Percentiles rank a stretch among this genome's conserved stretches.
These are phyloP conservation scores for Saccharomycopsis javanensis DNA, from an alignment of 805 yeast genomes.

Conservation along the genomic window DNA sequence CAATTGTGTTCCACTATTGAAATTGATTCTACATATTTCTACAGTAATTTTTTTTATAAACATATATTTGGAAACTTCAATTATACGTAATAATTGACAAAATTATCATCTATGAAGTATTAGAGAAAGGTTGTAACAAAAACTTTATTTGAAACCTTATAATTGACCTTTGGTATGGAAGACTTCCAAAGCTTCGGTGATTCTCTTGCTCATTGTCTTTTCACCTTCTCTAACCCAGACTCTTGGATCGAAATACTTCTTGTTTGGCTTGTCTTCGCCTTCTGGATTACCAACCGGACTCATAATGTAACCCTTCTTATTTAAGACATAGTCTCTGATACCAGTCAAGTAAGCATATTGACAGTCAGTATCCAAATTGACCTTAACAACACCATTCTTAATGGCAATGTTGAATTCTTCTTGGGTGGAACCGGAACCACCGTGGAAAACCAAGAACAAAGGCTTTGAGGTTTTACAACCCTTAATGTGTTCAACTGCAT, in stretches of 20 bases:
- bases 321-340: constrained; percentile 93
- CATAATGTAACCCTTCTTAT: constrained; percentile 89
- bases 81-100: no score
- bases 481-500: constrained; percentile 56
- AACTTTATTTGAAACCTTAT: constrained; percentile 24
- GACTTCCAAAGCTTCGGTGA: constrained; percentile 69
- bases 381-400: constrained; percentile 93
- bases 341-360: constrained; percentile 96
- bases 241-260: constrained; percentile 99
- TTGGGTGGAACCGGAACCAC: constrained; percentile 98
- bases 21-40: no score
- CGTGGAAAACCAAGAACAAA: constrained; percentile 97
- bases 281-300: constrained; percentile 97
- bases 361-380: constrained; percentile 98
- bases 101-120: background rate
- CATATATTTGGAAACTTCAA: no score
- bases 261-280: constrained; percentile 98
- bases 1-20: no score
- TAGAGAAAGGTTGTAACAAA: background rate
- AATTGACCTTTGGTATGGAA: constrained; percentile 74
- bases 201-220: constrained; percentile 90
- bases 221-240: constrained; percentile 99
- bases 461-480: constrained; percentile 52
- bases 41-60: no score
- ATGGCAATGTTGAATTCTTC: constrained; percentile 88